phyloP scores from a whole-genome alignment of 306 rosid species.

The Inga leiocalycina region DNA sequence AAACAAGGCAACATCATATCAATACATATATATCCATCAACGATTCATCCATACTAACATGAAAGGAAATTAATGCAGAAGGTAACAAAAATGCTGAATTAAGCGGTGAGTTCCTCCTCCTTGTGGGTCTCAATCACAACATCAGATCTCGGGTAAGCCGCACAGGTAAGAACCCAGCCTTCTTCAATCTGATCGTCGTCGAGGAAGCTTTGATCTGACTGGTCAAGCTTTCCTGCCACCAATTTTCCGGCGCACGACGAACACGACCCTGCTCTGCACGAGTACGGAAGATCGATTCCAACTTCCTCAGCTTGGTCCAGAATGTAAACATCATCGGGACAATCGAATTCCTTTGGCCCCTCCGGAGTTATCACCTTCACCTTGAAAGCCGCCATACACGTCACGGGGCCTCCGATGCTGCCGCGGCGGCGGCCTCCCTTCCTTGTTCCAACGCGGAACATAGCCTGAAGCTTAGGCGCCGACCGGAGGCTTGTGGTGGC shows the following conservation, averaged over 20 bases:
- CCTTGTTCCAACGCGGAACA: slow-evolving; percentile 21
- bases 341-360: slow-evolving; percentile 43
- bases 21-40: neutral
- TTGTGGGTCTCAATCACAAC: slow-evolving; percentile 61
- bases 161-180: slow-evolving; percentile 65
- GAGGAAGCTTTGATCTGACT: slow-evolving; percentile 57
- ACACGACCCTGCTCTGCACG: slow-evolving; percentile 75
- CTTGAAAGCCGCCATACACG: slow-evolving; percentile 48
- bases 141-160: slow-evolving; percentile 53
- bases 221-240: slow-evolving; percentile 43
- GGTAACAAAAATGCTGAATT: neutral
- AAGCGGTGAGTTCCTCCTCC: slow-evolving; percentile 52
- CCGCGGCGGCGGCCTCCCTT: slow-evolving; percentile 32
- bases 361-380: slow-evolving; percentile 57
- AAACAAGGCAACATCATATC: neutral
- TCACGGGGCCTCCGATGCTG: slow-evolving; percentile 37
- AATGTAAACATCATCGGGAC: slow-evolving; percentile 56
- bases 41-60: neutral
- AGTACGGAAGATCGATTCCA: slow-evolving; percentile 48
- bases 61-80: neutral
- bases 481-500: slow-evolving; percentile 39
- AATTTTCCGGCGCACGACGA: slow-evolving; percentile 66
- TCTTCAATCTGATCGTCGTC: slow-evolving; percentile 46
- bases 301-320: slow-evolving; percentile 52
- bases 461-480: slow-evolving; percentile 25